A percentile compares a stretch with the other conserved stretches of the same genome.
Evolutionary conservation across 257 asterid genomes (phyloP).

Genomic region (Petunia secreta): DNA sequence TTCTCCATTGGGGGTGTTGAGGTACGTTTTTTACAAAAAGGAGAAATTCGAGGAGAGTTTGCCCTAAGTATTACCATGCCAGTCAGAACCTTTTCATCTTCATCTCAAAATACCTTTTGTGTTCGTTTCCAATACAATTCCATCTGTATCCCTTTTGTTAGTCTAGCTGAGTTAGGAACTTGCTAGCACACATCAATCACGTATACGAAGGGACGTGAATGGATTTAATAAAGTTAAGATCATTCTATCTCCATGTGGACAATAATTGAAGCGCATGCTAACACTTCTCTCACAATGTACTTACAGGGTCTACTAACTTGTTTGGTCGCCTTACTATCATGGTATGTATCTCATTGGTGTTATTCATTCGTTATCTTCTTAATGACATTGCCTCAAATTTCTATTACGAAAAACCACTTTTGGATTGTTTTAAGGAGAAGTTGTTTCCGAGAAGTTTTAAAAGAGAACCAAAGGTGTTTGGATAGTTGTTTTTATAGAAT

Average conservation of each 20-base stretch:
- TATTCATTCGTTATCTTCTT: slow-evolving; percentile 3
- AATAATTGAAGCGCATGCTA: slow-evolving; percentile 30
- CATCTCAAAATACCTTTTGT: slow-evolving; percentile 10
- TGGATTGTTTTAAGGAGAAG: slow-evolving; percentile 8
- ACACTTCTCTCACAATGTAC: slow-evolving; percentile 33
- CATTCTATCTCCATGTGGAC: not conserved
- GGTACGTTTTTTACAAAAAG: slow-evolving; percentile 46
- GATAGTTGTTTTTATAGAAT: not conserved
- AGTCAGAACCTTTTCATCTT: not conserved
- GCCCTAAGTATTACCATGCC: not conserved
- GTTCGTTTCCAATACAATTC: not conserved
- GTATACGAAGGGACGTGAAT: not conserved
- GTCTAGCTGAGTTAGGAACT: slow-evolving; percentile 21
- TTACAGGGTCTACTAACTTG: slow-evolving; percentile 93
- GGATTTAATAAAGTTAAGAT: slow-evolving; percentile 10
- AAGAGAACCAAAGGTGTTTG: not conserved
- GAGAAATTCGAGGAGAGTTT: no score
- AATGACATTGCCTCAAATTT: slow-evolving; percentile 23
- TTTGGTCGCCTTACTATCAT: slow-evolving; percentile 83
- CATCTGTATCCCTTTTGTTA: not conserved
- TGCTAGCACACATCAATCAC: slow-evolving; percentile 19
- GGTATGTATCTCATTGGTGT: slow-evolving; percentile 54
- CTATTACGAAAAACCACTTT: slow-evolving; percentile 11
- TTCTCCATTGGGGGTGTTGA: slow-evolving; percentile 95
- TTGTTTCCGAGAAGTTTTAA: not conserved